Percentiles rank a stretch among this genome's conserved stretches.
These are phyloP conservation scores for Aspergillus terreus DNA, from an alignment of 2,329 filamentous ascomycete genomes.

Conservation along the genomic window DNA sequence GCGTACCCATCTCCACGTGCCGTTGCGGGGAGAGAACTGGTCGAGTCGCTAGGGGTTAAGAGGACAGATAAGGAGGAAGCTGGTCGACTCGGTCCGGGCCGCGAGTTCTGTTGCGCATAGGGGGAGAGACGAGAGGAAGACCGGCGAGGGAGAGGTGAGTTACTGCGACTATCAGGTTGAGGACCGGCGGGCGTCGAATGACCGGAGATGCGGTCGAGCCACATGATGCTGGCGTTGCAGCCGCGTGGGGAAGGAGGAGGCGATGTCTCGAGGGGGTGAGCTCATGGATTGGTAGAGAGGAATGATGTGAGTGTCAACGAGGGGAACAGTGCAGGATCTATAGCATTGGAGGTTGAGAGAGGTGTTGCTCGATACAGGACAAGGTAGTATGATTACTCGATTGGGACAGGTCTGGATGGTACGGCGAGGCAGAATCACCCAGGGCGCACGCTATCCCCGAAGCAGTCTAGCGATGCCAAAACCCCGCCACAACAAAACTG, in stretches of 20 bases:
- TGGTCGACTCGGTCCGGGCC: conserved; percentile 65
- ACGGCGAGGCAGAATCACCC: conserved; percentile 2
- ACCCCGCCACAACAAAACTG: conserved; percentile 33
- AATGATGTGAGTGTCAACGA: background rate
- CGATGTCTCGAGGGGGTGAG: conserved; percentile 1
- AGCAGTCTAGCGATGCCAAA: conserved; percentile 21
- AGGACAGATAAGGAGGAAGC: conserved; percentile 76
- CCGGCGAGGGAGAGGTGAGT: conserved; percentile 66
- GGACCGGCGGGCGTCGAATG: conserved; percentile 63
- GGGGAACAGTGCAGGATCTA: background rate
- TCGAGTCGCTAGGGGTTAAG: conserved; percentile 69
- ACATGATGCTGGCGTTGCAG: conserved; percentile 55
- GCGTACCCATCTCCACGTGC: conserved; percentile 65
- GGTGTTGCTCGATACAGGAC: background rate
- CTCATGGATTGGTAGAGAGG: conserved; percentile 9
- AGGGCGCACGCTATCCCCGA: conserved; percentile 21
- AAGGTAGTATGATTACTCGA: background rate
- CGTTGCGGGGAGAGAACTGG: conserved; percentile 66
- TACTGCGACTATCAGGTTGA: conserved; percentile 60
- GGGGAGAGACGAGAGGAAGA: conserved; percentile 67
- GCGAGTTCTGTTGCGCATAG: conserved; percentile 63
- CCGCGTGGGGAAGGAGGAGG: conserved; percentile 7
- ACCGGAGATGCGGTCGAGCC: conserved; percentile 81
- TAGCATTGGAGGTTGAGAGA: background rate
- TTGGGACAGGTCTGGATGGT: conserved; percentile 1